phyloP scores from a whole-genome alignment of 1,139 yeast genomes.

The Debaryomyces udenii region DNA sequence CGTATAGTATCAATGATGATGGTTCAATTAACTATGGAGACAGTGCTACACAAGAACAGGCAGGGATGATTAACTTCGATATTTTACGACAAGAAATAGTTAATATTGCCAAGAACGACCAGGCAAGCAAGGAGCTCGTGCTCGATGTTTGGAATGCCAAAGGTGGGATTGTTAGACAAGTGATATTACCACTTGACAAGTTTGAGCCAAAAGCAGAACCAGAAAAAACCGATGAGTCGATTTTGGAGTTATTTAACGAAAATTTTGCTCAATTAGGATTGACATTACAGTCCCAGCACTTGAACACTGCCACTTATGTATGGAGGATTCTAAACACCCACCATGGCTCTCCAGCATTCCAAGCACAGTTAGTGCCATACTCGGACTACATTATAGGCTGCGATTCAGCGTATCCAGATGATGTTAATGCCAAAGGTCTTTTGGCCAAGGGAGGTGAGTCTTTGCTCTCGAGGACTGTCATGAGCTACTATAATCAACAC shows the following conservation, averaged over 20 bases:
- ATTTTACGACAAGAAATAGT: constrained; percentile 38
- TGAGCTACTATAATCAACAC: constrained; percentile 57
- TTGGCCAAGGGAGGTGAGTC: constrained; percentile 87
- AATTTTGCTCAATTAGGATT: constrained; percentile 55
- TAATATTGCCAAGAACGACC: constrained; percentile 35
- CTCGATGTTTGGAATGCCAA: constrained; percentile 87
- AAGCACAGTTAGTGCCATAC: constrained; percentile 80
- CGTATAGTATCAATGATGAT: constrained; percentile 45
- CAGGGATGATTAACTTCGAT: constrained; percentile 39
- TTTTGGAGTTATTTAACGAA: constrained; percentile 22
- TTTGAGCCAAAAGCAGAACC: constrained; percentile 11
- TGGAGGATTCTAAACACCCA: constrained; percentile 85
- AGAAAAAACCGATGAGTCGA: constrained; percentile 11
- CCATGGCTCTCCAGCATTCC: constrained; percentile 81
- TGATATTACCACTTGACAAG: constrained; percentile 46
- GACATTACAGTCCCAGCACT: constrained; percentile 74
- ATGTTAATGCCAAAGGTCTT: constrained; percentile 60
- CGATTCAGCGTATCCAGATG: constrained; percentile 53
- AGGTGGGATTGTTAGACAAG: constrained; percentile 69
- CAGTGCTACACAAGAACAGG: constrained; percentile 39
- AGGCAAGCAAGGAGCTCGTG: constrained; percentile 34
- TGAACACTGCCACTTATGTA: constrained; percentile 76
- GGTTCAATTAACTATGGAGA: constrained; percentile 47
- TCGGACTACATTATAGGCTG: constrained; percentile 92
- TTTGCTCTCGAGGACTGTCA: constrained; percentile 66